A percentile compares a stretch with the other conserved stretches of the same genome.
These are phyloP conservation scores for Ustilago cynodontis DNA, from an alignment of 1,284 basidiomycete species.

Conservation along the genomic window DNA sequence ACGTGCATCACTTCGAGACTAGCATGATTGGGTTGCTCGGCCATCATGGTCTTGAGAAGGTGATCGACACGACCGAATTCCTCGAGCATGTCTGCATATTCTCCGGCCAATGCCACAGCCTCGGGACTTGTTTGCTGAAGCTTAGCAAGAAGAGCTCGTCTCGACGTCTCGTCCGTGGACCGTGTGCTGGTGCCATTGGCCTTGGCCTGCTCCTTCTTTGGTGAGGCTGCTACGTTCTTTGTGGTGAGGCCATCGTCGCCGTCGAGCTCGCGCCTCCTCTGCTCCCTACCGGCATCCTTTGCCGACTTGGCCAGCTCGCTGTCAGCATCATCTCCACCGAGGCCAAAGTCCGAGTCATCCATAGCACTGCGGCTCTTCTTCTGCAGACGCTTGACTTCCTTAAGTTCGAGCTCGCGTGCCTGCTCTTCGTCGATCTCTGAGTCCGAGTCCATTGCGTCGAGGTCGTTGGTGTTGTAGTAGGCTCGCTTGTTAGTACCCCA, in stretches of 20 bases:
- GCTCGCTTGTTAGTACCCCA: conserved; percentile 68
- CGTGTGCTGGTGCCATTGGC: neutral
- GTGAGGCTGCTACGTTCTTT: neutral
- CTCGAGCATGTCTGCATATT: conserved; percentile 73
- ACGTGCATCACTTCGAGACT: conserved; percentile 67
- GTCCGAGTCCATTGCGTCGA: conserved; percentile 65
- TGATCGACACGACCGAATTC: conserved; percentile 75
- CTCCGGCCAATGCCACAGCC: conserved; percentile 74
- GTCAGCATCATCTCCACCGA: conserved; percentile 75
- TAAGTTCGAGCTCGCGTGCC: conserved; percentile 79
- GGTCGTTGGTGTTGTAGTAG: conserved; percentile 67
- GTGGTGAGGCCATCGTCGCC: conserved; percentile 14
- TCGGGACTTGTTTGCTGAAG: conserved; percentile 85
- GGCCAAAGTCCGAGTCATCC: conserved; percentile 85
- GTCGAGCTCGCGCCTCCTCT: conserved; percentile 58
- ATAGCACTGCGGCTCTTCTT: conserved; percentile 80
- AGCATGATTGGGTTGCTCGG: conserved; percentile 73
- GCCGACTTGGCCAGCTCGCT: conserved; percentile 47
- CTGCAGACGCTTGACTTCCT: conserved; percentile 86
- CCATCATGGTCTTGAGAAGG: conserved; percentile 75
- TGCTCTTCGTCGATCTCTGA: conserved; percentile 71
- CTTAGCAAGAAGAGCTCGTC: conserved; percentile 76
- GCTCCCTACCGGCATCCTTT: conserved; percentile 56
- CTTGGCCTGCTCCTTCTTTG: conserved; percentile 1
- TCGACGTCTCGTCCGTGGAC: conserved; percentile 16